Conservation (phyloP, 208 protist species). For the Vickermania spadyakhi region DNA sequence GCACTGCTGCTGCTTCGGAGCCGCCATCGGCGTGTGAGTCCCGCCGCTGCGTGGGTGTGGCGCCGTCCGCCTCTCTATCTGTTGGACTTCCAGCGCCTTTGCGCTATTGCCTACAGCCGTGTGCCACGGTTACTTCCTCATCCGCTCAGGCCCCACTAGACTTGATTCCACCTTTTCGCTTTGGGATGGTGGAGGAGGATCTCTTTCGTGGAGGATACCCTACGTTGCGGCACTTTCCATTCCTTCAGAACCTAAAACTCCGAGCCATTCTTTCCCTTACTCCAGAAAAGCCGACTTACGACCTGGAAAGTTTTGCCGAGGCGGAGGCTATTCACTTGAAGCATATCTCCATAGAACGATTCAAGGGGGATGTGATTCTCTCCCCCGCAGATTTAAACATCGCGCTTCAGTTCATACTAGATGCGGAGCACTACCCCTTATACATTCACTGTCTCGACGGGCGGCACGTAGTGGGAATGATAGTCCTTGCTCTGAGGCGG, state of each 20-base stretch:
- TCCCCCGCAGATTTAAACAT: slow-evolving; percentile 54
- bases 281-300: slow-evolving; percentile 76
- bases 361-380: slow-evolving; percentile 78
- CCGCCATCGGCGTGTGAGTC: too few species aligned
- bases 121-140: slow-evolving; percentile 4
- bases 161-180: slow-evolving; percentile 69
- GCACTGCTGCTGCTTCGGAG: too few species aligned
- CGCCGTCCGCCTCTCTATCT: background rate
- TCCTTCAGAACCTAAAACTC: slow-evolving; percentile 36
- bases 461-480: slow-evolving; percentile 50
- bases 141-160: slow-evolving; percentile 26
- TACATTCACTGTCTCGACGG: slow-evolving; percentile 88
- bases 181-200: slow-evolving; percentile 60
- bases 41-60: too few species aligned
- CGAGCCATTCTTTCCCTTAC: slow-evolving; percentile 69
- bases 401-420: slow-evolving; percentile 49
- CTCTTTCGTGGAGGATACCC: slow-evolving; percentile 84
- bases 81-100: background rate
- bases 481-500: slow-evolving; percentile 75
- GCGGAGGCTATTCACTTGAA: slow-evolving; percentile 39
- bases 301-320: slow-evolving; percentile 49
- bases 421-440: slow-evolving; percentile 47
- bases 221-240: slow-evolving; percentile 70
- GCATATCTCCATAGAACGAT: slow-evolving; percentile 70
- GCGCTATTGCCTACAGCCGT: too few species aligned